Evolutionary conservation across 2,329 filamentous ascomycete genomes (phyloP), one percentile per base, ranked within the genome.

Genomic region (Akanthomyces uredinophilus): DNA sequence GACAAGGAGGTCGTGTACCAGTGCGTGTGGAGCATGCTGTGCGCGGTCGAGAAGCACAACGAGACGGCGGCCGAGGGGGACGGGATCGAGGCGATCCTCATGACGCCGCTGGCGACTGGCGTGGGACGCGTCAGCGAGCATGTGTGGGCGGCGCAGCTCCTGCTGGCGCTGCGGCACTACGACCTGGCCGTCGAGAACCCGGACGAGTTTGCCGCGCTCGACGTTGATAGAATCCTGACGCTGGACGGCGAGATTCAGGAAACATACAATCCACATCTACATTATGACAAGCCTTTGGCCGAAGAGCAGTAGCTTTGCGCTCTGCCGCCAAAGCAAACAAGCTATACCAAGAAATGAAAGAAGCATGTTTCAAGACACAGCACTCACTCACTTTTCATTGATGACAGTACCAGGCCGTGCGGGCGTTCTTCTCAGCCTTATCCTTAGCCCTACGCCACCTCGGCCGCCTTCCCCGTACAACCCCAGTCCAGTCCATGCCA

Each of bases 1-100:
- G 77, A 84, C 66, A 71, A 75, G 2, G 82, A 84, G 68, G 72
- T 84, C 10, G 76, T 84, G 3, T 84, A 82, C 64, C 78, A 83
- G 68, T 81, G 80, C 70, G 68, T 82, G 0, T 84, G 81, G 82
- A 79, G 75, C 65, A 66, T 84, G 63, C 67, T 84, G 22, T 79
- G 77, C 65, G 73, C 77, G 20, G 64, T 83, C 1, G 79, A 83
- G 44, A 75, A 74, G 24, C 77, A 79, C 65, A 84, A 84, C 68
- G 70, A 63, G 37, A 63, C 29, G 24, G 50, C 16, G 4, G 50
- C 27, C 1, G 52, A 55, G 1, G 61, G 64, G 5, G 68, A 69
- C 5, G 67, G 68, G 65, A 82, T 83, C 53, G 51, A 66, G 5
- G 77, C 69, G 16, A 64, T 84, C 10, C 70, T 84, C 16, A 81